Evolutionary conservation across 1,284 basidiomycete genomes (phyloP).

Genomic region (Peniophora sp.): DNA sequence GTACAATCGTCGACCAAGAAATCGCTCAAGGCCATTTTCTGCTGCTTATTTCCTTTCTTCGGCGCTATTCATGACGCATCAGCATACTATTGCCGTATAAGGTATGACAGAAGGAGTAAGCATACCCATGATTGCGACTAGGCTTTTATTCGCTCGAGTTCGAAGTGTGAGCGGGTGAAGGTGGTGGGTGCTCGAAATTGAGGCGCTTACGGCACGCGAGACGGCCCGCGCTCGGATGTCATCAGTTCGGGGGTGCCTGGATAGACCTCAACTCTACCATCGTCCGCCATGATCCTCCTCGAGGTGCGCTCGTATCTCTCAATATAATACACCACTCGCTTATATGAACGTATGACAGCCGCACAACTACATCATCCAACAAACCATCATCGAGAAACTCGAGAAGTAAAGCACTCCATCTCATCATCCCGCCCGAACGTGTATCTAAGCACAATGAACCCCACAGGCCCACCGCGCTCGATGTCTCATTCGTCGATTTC

Average conservation of each 20-base stretch:
- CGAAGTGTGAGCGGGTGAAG: slow-evolving; percentile 3
- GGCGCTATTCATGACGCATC: slow-evolving; percentile 41
- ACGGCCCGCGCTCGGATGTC: neutral
- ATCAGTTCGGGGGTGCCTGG: neutral
- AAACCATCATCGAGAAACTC: slow-evolving; percentile 86
- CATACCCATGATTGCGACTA: neutral
- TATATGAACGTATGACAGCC: slow-evolving; percentile 41
- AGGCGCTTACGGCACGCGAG: slow-evolving; percentile 10
- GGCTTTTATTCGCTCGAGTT: neutral
- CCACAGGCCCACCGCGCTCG: slow-evolving; percentile 77
- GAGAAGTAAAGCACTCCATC: slow-evolving; percentile 62
- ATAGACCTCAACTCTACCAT: neutral
- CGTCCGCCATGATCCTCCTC: slow-evolving; percentile 55
- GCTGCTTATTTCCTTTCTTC: slow-evolving; percentile 61
- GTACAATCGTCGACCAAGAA: slow-evolving; percentile 80
- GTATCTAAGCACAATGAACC: neutral
- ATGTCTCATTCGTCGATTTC: slow-evolving; percentile 96
- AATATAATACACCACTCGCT: no score
- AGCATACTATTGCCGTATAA: neutral
- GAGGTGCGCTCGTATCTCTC: slow-evolving; percentile 38
- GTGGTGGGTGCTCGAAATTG: slow-evolving; percentile 11
- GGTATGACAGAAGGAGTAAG: neutral
- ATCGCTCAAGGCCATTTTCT: slow-evolving; percentile 86
- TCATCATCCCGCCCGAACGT: slow-evolving; percentile 3
- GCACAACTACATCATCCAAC: slow-evolving; percentile 90